Percentiles rank a stretch among this genome's conserved stretches.
Evolutionary conservation across 2,329 filamentous ascomycete genomes (phyloP).

Genomic region (Pseudocercospora fijiensis): DNA sequence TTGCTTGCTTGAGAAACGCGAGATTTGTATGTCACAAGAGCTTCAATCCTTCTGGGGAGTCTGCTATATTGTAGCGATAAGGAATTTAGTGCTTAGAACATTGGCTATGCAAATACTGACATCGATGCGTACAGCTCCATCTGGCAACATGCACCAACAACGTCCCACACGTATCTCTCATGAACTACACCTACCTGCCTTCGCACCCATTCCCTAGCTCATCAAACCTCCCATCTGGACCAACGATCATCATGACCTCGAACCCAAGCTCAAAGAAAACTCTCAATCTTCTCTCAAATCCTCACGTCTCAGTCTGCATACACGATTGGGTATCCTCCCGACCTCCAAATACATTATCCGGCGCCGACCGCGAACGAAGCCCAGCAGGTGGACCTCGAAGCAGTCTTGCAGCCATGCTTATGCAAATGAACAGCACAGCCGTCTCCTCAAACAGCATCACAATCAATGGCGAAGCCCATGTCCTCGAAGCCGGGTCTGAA

Average conservation of each 20-base stretch:
- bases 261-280: slow-evolving; percentile 77
- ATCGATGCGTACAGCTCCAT: slow-evolving; percentile 66
- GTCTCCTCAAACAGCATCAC: slow-evolving; percentile 88
- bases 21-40: slow-evolving; percentile 69
- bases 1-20: slow-evolving; percentile 89
- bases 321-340: slow-evolving; percentile 97
- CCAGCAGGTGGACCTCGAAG: slow-evolving; percentile 64
- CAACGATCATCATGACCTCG: slow-evolving; percentile 85
- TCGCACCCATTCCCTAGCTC: slow-evolving; percentile 54
- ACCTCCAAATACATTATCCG: slow-evolving; percentile 61
- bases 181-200: slow-evolving; percentile 98
- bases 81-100: not conserved
- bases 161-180: slow-evolving; percentile 87
- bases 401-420: slow-evolving; percentile 75
- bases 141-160: slow-evolving; percentile 85
- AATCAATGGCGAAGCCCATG: slow-evolving; percentile 80
- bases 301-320: slow-evolving; percentile 87
- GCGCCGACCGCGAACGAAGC: slow-evolving; percentile 54
- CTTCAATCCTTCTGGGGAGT: not conserved
- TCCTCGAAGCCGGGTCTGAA: slow-evolving; percentile 70
- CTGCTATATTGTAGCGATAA: not conserved
- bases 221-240: slow-evolving; percentile 45
- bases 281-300: slow-evolving; percentile 77
- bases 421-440: slow-evolving; percentile 87
- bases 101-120: not conserved